Evolutionary conservation across 805 yeast species (phyloP), one percentile per base, ranked within the genome.

Genomic region (Ogataea populi-albae): DNA sequence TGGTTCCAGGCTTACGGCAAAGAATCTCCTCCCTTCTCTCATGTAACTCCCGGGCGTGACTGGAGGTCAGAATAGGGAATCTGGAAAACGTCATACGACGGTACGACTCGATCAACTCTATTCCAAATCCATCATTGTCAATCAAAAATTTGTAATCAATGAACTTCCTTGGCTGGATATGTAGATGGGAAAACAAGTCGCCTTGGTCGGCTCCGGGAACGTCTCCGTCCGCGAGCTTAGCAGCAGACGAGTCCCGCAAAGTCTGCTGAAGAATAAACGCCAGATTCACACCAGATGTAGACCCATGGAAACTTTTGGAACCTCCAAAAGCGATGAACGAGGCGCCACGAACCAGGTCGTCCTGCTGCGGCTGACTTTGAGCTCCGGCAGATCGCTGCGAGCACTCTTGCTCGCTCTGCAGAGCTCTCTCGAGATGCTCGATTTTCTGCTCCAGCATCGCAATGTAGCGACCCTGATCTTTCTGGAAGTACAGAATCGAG

Each of bases 361-460:
- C 23, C 17, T 19, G 29, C 10, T 23, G 16, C 4, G 12, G 14
- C 15, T 25, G 28, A 8, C 7, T n/a, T 9, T 25, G n/a, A n/a
- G n/a, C n/a, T n/a, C n/a, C n/a, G n/a, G n/a, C n/a, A n/a, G n/a
- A n/a, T n/a, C n/a, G n/a, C n/a, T n/a, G n/a, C n/a, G n/a, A n/a
- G n/a, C n/a, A n/a, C n/a, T n/a, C n/a, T n/a, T n/a, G n/a, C n/a
- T n/a, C n/a, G n/a, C n/a, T n/a, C n/a, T n/a, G n/a, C n/a, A n/a
- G n/a, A 7, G 15, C 14, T 7, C 14, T 7, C 36, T 50, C 46
- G 20, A 46, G 26, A 26, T 41, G 41, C 22, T 35, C 35, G 2
- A 47, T 32, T 34, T 50, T 47, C 10, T 36, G 38, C 35, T 50
- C 51, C 15, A 50, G 26, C 32, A 36, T 31, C 2, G 42, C 27